phyloP scores from a whole-genome alignment of 257 asterid genomes.

The Craterostigma plantagineum region DNA sequence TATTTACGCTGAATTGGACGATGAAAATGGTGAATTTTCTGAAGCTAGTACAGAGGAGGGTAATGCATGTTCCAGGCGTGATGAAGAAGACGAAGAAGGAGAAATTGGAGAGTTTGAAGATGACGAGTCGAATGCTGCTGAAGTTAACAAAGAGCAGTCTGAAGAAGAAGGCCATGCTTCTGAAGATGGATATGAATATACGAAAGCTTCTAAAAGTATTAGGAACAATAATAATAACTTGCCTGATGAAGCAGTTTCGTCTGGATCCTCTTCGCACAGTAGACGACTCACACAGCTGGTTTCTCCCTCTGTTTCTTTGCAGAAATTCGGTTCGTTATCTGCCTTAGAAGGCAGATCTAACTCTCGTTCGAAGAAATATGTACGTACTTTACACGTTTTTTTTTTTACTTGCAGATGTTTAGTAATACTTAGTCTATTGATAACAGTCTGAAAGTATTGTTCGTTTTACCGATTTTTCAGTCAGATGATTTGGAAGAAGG shows the following conservation, averaged over 20 bases:
- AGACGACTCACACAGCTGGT: conserved; percentile 37
- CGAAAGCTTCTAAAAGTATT: conserved; percentile 28
- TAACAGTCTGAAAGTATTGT: not conserved
- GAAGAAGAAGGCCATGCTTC: conserved; percentile 58
- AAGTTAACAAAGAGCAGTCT: conserved; percentile 40
- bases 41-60: conserved; percentile 79
- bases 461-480: conserved; percentile 22
- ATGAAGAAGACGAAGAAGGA: conserved; percentile 41
- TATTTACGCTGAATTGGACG: conserved; percentile 84
- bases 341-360: conserved; percentile 78
- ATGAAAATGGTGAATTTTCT: conserved; percentile 66
- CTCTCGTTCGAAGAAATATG: conserved; percentile 72
- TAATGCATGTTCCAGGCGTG: conserved; percentile 53
- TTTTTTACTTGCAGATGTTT: not conserved
- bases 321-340: conserved; percentile 97
- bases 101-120: conserved; percentile 77
- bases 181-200: conserved; percentile 41
- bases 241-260: conserved; percentile 59
- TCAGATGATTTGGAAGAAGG: conserved; percentile 87
- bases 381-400: conserved; percentile 12
- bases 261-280: conserved; percentile 80
- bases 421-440: not conserved
- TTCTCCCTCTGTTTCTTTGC: conserved; percentile 77
- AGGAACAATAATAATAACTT: conserved; percentile 22
- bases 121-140: conserved; percentile 45